Evolutionary conservation across 2,329 filamentous ascomycete species (phyloP), one percentile per base, ranked within the genome.

Genomic region (Botryosphaeria dothidea): DNA sequence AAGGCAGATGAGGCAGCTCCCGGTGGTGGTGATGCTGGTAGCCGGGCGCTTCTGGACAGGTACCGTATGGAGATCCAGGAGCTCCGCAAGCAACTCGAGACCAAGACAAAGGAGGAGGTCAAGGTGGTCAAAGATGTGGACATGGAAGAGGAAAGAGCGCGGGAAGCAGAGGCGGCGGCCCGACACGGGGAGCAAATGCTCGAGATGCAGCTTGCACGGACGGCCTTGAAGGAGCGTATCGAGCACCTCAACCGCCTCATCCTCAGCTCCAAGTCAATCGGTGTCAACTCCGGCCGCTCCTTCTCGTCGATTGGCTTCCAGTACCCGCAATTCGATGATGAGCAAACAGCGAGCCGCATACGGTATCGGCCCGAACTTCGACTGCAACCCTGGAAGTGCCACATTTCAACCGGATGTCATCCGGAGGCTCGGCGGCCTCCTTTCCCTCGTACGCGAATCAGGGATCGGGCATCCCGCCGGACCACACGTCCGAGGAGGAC

Each of bases 161-260:
- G 89, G 19, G 89, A 90, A 70, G 68, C 81, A 25, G 92, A 97
- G 78, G 91, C 91, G 7, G 89, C 93, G 69, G 87, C 92, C 69
- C 88, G 93, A 43, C 95, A 97, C 70, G 93, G 97, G 74, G 95
- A 98, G 80, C 95, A 99, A 77, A 94, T 99, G 86, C 84, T 99
- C 63, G 95, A 99, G 78, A 98, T 99, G 92, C 95, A 99, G 76
- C 85, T 99, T 52, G 95, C 95, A 34, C 88, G 95, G 46, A 99
- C 95, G 0, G 95, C 95, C 0, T 81, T 99, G 63, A 99, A 98
- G 77, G 95, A 99, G 81, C 90, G 95, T 31, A 99, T 99, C 71
- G 93, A 97, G 75, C 95, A 99, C 77, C 84, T 99, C 52, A 99
- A 98, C 78, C 89, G 94, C 54, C 83, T 99, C 57, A 98, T 99